Conservation (phyloP, 805 yeast species). For the Suhomyces canberraensis region DNA sequence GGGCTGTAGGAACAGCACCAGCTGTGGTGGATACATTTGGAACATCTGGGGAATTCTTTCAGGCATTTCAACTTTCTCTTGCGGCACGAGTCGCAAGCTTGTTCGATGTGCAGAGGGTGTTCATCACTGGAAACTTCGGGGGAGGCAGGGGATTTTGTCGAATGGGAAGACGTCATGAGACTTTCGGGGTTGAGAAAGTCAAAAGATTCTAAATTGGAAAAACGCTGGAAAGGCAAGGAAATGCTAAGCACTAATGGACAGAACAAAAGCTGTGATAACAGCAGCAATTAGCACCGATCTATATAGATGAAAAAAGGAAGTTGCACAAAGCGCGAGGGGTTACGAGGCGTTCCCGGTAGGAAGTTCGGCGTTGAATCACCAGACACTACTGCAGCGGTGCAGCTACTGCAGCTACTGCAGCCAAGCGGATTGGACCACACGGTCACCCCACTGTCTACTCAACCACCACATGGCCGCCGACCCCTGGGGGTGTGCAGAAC, state of each 20-base stretch:
- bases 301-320: slow-evolving; percentile 3
- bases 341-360: slow-evolving; percentile 1
- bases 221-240: too few relatives aligned
- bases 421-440: too few relatives aligned
- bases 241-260: too few relatives aligned
- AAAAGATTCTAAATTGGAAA: too few relatives aligned
- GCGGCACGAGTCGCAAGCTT: slow-evolving; percentile 81
- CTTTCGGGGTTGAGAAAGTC: neutral
- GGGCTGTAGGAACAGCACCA: slow-evolving; percentile 83
- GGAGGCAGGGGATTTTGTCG: neutral
- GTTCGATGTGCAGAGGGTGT: slow-evolving; percentile 36
- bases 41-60: slow-evolving; percentile 71
- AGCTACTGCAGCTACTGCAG: too few relatives aligned
- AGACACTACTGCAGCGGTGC: neutral
- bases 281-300: slow-evolving; percentile 2
- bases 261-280: too few relatives aligned
- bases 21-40: slow-evolving; percentile 66
- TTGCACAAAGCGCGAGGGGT: slow-evolving; percentile 2
- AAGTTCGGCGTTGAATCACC: slow-evolving; percentile 1
- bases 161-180: neutral
- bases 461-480: too few relatives aligned
- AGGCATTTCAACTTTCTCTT: slow-evolving; percentile 77
- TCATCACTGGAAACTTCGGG: neutral
- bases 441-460: too few relatives aligned
- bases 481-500: too few relatives aligned